A percentile compares a stretch with the other conserved stretches of the same genome.
Evolutionary conservation across 148 eudicot species (phyloP).

Genomic region (Pharnaceum exiguum): DNA sequence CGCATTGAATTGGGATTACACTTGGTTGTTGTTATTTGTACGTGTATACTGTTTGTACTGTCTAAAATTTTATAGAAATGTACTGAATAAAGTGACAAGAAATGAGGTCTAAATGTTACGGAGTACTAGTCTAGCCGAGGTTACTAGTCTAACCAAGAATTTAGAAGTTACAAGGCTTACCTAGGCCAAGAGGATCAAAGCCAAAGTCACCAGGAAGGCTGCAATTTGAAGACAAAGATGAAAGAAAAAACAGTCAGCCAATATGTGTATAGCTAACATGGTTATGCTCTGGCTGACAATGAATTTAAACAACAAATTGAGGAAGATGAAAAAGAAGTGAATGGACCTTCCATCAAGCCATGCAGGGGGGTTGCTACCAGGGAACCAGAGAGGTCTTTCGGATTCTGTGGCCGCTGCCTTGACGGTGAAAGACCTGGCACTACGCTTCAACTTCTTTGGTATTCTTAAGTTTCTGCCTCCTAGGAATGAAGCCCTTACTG

Average conservation of each 20-base stretch:
- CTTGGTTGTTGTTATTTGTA: too few relatives aligned
- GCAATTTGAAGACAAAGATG: slow-evolving; percentile 34
- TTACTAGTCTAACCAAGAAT: too few relatives aligned
- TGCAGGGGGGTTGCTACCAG: slow-evolving; percentile 90
- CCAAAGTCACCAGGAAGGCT: slow-evolving; percentile 99
- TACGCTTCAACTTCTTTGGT: slow-evolving; percentile 33
- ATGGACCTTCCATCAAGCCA: slow-evolving; percentile 96
- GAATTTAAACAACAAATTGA: too few relatives aligned
- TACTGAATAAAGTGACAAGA: too few relatives aligned
- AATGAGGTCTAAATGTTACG: too few relatives aligned
- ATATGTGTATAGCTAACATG: too few relatives aligned
- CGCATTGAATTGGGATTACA: too few relatives aligned
- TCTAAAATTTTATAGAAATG: too few relatives aligned
- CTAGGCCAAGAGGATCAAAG: slow-evolving; percentile 96
- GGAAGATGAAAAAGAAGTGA: not conserved
- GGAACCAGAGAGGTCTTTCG: slow-evolving; percentile 95
- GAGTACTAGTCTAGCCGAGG: too few relatives aligned
- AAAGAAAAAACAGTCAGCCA: not conserved
- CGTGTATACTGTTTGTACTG: too few relatives aligned
- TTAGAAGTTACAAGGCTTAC: too few relatives aligned
- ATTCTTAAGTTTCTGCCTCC: slow-evolving; percentile 69
- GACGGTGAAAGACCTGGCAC: slow-evolving; percentile 26
- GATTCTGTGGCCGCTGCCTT: slow-evolving; percentile 74
- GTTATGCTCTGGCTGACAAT: too few relatives aligned
- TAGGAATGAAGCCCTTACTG: slow-evolving; percentile 66